A percentile compares a stretch with the other conserved stretches of the same genome.
Conservation (phyloP, 169 alveolate genomes). For the Plasmodium gaboni region DNA sequence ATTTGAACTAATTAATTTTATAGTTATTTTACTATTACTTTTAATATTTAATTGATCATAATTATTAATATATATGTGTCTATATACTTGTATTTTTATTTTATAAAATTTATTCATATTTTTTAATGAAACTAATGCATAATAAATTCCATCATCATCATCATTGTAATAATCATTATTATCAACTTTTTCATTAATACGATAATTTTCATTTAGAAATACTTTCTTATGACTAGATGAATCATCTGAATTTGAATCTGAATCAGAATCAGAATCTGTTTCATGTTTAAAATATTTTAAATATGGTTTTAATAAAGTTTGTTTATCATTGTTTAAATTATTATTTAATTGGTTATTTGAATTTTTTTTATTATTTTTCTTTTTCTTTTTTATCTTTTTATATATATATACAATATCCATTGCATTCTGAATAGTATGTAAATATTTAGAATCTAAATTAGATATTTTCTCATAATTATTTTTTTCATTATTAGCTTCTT, state of each 20-base stretch:
- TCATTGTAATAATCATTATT: slow-evolving; percentile 67
- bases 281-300: slow-evolving; percentile 62
- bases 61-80: slow-evolving; percentile 67
- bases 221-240: not conserved
- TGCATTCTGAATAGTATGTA: slow-evolving; percentile 43
- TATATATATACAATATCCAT: slow-evolving; percentile 71
- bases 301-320: slow-evolving; percentile 49
- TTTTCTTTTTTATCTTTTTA: slow-evolving; percentile 42
- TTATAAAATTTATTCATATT: slow-evolving; percentile 76
- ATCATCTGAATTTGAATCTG: slow-evolving; percentile 31
- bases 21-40: slow-evolving; percentile 78
- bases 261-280: slow-evolving; percentile 41
- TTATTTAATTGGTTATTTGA: not conserved
- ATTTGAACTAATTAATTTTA: slow-evolving; percentile 77
- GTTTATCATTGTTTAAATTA: slow-evolving; percentile 21
- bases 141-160: slow-evolving; percentile 78
- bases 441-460: slow-evolving; percentile 49
- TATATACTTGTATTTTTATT: slow-evolving; percentile 63
- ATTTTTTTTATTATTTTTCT: slow-evolving; percentile 5
- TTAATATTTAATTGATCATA: slow-evolving; percentile 71
- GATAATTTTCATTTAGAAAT: slow-evolving; percentile 71
- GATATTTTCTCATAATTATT: slow-evolving; percentile 30
- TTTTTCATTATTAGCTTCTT: slow-evolving; percentile 4
- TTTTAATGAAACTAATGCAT: slow-evolving; percentile 71
- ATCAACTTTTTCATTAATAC: slow-evolving; percentile 69